Evolutionary conservation across 2,329 filamentous ascomycete genomes (phyloP), one percentile per base, ranked within the genome.

Genomic region (Epichloe uncinata): DNA sequence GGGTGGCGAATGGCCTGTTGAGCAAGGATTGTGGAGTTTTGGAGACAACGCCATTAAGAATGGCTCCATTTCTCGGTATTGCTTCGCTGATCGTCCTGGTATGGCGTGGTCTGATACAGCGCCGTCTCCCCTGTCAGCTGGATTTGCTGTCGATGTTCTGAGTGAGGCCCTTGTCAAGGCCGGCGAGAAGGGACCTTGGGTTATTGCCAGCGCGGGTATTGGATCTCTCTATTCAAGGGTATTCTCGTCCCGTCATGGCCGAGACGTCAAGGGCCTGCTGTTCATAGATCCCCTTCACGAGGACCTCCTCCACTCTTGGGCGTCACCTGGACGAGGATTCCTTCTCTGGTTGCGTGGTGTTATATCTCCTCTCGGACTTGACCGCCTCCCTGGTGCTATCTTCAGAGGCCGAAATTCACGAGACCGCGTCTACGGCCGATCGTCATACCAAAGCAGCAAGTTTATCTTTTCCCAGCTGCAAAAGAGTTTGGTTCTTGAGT

Each of bases 31-130:
- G 50, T 85, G 89, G 69, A 77, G 82, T 49, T 87, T 95, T 69
- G 86, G 88, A 11, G 80, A 89, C 52, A 74, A 81, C 50, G 82
- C 85, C 1, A 73, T 89, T 55, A 73, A 80, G 55, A 93, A 93
- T 59, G 87, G 87, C 38, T 86, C 84, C 43, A 93, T 98, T 58
- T 72, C 74, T 50, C 82, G 91, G 52, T 97, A 95, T 70, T 98
- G 93, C 73, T 96, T 95, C 66, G 90, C 87, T 63, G 93, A 98
- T 63, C 84, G 93, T 20, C 93, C 93, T 1, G 93, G 93, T 1
- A 78, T 91, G 50, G 91, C 78, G 6, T 95, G 88, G 74, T 81
- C 78, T 44, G 93, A 98, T 66, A 91, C 93, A 50, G 89, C 91
- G 0, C 93, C 93, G 2, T 96, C 90, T 5, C 93, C 93, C 0